phyloP scores from a whole-genome alignment of 169 alveolate genomes.

The Eimeria falciformis region DNA sequence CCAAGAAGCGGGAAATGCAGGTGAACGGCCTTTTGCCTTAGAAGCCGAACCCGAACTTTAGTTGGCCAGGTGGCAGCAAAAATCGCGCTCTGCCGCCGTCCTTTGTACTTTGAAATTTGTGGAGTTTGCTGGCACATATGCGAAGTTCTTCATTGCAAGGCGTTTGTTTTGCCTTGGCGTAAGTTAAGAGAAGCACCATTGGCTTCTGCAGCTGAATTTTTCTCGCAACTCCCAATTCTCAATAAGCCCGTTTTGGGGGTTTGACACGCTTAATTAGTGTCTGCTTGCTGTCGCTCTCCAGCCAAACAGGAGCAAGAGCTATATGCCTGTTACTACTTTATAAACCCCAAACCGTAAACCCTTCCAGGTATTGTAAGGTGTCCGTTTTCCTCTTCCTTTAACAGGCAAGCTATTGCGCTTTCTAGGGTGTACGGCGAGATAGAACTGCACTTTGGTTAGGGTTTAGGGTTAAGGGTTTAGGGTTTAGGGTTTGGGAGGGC shows the following conservation, averaged over 20 bases:
- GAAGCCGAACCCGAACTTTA: no score
- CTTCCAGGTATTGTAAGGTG: neutral
- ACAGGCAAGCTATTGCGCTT: neutral
- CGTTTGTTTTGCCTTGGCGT: neutral
- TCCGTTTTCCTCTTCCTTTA: neutral
- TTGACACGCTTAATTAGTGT: constrained; percentile 19
- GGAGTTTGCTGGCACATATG: no score
- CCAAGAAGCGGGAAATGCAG: no score
- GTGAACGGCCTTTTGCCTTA: no score
- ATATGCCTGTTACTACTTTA: constrained; percentile 71
- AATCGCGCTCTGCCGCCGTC: no score
- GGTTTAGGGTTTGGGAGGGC: neutral
- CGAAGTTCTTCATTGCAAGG: neutral
- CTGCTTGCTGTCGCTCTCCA: constrained; percentile 33
- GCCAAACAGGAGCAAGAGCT: constrained; percentile 65
- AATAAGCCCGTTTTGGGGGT: no score
- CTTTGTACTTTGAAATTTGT: no score
- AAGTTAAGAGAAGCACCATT: neutral
- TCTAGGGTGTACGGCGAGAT: neutral
- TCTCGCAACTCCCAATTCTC: no score
- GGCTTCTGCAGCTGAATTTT: no score
- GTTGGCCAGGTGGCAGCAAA: no score
- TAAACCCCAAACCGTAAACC: constrained; percentile 59
- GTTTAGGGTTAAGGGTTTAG: constrained; percentile 19
- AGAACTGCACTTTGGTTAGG: neutral